Percentiles rank a stretch among this genome's conserved stretches.
Conservation (phyloP, 2,329 filamentous ascomycete species). For the Beauveria varroae region DNA sequence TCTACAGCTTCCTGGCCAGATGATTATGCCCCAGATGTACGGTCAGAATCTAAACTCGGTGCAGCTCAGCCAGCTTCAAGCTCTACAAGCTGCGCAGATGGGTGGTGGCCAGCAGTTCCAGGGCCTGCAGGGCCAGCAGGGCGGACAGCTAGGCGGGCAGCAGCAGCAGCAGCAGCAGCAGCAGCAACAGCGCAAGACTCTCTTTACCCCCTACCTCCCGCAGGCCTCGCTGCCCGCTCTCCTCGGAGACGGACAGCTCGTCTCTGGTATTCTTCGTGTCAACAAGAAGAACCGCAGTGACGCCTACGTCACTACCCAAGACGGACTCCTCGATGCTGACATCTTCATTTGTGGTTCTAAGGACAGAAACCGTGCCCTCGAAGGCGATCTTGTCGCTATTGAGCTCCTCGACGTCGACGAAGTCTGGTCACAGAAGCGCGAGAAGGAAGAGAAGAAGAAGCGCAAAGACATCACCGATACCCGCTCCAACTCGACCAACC, state of each 20-base stretch:
- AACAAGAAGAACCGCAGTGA: slow-evolving; percentile 99
- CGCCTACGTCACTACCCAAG: slow-evolving; percentile 90
- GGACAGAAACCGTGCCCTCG: slow-evolving; percentile 91
- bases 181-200: slow-evolving; percentile 91
- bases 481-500: slow-evolving; percentile 67
- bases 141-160: slow-evolving; percentile 53
- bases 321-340: slow-evolving; percentile 82
- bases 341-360: slow-evolving; percentile 99
- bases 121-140: slow-evolving; percentile 62
- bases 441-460: slow-evolving; percentile 99
- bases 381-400: slow-evolving; percentile 91
- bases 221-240: slow-evolving; percentile 90
- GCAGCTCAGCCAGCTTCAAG: slow-evolving; percentile 84
- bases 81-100: slow-evolving; percentile 82
- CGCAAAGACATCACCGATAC: slow-evolving; percentile 97
- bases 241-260: slow-evolving; percentile 84
- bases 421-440: slow-evolving; percentile 96
- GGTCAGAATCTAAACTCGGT: slow-evolving; percentile 82
- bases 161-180: slow-evolving; percentile 75
- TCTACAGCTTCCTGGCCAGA: slow-evolving; percentile 78
- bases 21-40: slow-evolving; percentile 81
- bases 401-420: slow-evolving; percentile 97
- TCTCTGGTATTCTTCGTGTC: slow-evolving; percentile 91
- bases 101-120: slow-evolving; percentile 68
- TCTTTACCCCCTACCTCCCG: slow-evolving; percentile 95